A percentile compares a stretch with the other conserved stretches of the same genome.
phyloP scores from a whole-genome alignment of 768 basidiomycete species.

The Serpula lacrymans region DNA sequence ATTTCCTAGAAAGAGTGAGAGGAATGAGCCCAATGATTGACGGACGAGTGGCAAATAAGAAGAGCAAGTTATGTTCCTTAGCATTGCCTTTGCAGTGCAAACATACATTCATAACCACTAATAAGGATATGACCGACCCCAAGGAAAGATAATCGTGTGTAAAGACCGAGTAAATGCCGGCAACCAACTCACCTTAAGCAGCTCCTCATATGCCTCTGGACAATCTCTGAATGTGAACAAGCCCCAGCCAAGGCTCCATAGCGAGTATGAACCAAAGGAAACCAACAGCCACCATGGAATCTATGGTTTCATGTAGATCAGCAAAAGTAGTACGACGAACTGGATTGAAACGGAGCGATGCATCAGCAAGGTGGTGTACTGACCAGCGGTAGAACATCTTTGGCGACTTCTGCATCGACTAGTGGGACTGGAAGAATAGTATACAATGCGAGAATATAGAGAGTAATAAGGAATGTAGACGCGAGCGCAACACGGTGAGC shows the following conservation, averaged over 20 bases:
- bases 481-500: conserved; percentile 51
- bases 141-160: too few relatives aligned
- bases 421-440: conserved; percentile 54
- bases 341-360: background rate
- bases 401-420: conserved; percentile 40
- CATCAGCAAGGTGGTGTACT: conserved; percentile 20
- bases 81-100: background rate
- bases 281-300: conserved; percentile 83
- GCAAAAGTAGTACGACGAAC: background rate
- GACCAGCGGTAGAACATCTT: conserved; percentile 59
- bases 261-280: conserved; percentile 74
- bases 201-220: conserved; percentile 73
- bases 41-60: too few relatives aligned
- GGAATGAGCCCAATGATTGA: too few relatives aligned
- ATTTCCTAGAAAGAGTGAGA: conserved; percentile 50
- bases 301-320: conserved; percentile 29
- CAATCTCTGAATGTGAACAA: conserved; percentile 72
- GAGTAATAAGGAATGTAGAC: conserved; percentile 36
- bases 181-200: conserved; percentile 49
- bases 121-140: too few relatives aligned
- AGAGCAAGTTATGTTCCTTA: too few relatives aligned
- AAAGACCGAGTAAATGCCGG: background rate
- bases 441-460: conserved; percentile 60
- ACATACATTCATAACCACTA: too few relatives aligned
- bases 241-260: conserved; percentile 75